Base-by-base conservation (phyloP, 139 green algal genomes). In the Chlorella sp. region DNA sequence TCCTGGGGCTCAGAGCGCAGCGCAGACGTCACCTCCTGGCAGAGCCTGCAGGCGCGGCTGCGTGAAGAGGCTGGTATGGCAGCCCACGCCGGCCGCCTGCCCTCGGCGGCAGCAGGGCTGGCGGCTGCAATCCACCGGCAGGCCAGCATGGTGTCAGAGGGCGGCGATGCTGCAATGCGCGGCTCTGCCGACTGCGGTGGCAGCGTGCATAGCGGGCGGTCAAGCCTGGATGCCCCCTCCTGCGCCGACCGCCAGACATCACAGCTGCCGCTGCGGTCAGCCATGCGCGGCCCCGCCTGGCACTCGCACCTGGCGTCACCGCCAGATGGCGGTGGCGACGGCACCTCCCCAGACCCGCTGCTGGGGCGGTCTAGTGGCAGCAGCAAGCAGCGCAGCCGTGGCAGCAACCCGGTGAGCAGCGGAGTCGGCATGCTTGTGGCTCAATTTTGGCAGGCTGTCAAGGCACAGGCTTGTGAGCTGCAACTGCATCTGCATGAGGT, bases 1-100 rank as follows among this genome's bases (percentile, higher is more conserved):
- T 86, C 81, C n/a, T 86, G 81, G 81, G 69, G 69, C 55, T 80
- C 69, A 18, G 81, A 86, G 16, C 81, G 36, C 51, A 70, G 67
- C 36, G 81, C 81, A n/a, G 81, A 86, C 12, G 70, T 80, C 23
- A 51, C 21, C 21, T 23, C 30, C 32, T 79, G 67, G 80, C 80
- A 44, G 30, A 34, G 34, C 47, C 23, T 85, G 44, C 80, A 85
- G 80, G 67, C 80, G 9, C 67, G 55, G 25, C 67, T 79, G n/a
- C 64, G 32, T 4, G 36, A 78, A 1, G 80, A 75, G 36, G 64
- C 23, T 2, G 28, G 30, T 16, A 17, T 20, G 32, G 70, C 1
- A 11, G 39, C 17, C 69, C n/a, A 41, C 64, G 15, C 26, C 47
- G 47, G 73, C 73, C 18, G 73, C 47, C 13, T 80, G n/a, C 20